A percentile compares a stretch with the other conserved stretches of the same genome.
Evolutionary conservation across 2,329 filamentous ascomycete genomes (phyloP).

Genomic region (Phialophora verrucosa): DNA sequence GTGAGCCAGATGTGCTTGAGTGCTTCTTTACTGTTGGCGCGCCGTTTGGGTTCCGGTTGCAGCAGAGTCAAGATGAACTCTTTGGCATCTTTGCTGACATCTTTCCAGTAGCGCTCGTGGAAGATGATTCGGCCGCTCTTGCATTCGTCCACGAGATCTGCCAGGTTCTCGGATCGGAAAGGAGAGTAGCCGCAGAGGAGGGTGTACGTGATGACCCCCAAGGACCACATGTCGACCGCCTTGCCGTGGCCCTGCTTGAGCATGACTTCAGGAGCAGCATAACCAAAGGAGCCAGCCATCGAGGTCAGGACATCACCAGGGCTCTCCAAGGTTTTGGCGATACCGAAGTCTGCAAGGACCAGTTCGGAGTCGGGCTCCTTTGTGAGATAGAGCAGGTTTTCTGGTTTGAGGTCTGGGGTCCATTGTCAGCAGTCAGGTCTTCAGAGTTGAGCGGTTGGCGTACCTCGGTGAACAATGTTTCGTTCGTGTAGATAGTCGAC

Average conservation of each 20-base stretch:
- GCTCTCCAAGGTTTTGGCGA: slow-evolving; percentile 94
- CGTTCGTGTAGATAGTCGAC: slow-evolving; percentile 94
- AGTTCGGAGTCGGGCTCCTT: slow-evolving; percentile 77
- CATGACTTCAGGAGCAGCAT: slow-evolving; percentile 98
- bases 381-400: slow-evolving; percentile 94
- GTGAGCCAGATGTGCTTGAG: slow-evolving; percentile 86
- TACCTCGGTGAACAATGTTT: slow-evolving; percentile 94
- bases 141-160: slow-evolving; percentile 94
- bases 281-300: slow-evolving; percentile 98
- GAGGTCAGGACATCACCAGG: slow-evolving; percentile 92
- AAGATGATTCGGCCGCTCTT: slow-evolving; percentile 83
- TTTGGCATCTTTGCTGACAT: slow-evolving; percentile 93
- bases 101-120: slow-evolving; percentile 98
- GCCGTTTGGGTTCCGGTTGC: slow-evolving; percentile 75
- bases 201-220: slow-evolving; percentile 98
- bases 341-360: slow-evolving; percentile 95
- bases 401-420: slow-evolving; percentile 85
- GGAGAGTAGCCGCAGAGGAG: slow-evolving; percentile 97
- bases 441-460: slow-evolving; percentile 25
- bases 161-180: slow-evolving; percentile 91
- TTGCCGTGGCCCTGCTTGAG: slow-evolving; percentile 96
- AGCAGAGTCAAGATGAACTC: slow-evolving; percentile 86
- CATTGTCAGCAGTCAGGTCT: slow-evolving; percentile 31
- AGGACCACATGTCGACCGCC: slow-evolving; percentile 98
- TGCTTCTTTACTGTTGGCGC: slow-evolving; percentile 80